Evolutionary conservation across 139 green algal species (phyloP), one percentile per base, ranked within the genome.

Genomic region (Picochlorum sp.): DNA sequence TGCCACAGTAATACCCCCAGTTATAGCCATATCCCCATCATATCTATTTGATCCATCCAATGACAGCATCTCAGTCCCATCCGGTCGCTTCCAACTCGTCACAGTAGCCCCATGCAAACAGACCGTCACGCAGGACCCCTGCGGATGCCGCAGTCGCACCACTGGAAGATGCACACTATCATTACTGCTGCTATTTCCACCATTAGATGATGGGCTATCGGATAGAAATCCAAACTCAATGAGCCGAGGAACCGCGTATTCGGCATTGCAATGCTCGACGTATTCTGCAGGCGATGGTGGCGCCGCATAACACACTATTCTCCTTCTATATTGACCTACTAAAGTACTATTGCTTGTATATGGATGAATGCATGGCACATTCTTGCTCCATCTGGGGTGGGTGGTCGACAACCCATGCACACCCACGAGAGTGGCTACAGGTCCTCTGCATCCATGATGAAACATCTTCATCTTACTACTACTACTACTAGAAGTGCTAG

Each of bases 21-120:
- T 60, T 47, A 82, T 74, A 45, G 64, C 37, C 5, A 65, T 18
- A 6, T 18, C 3, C 2, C 71, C 71, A 49, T 81, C 74, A 61
- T 72, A 77, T 18, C 18, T 5, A 34, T 72, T 71, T 28, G 58
- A 45, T 2, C 50, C 5, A n/a, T 49, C 56, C 15, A 82, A 13
- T 49, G 66, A 62, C 32, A 83, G 61, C 21, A 82, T 57, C 47
- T 83, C 74, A 5, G 32, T 26, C 4, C 69, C 77, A 20, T 72
- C 69, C 5, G 41, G 15, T 23, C 49, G 52, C 46, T 56, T 37
- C 69, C 69, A 83, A 14, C 62, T 71, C 0, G 74, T 74, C 11
- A 83, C 56, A 4, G 64, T 49, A 6, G 61, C 69, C 2, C 77
- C 77, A 49, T 82, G 77, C 38, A 82, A 24, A 49, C 74, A 78